A percentile compares a stretch with the other conserved stretches of the same genome.
These are phyloP conservation scores for Arachnopeziza araneosa DNA, from an alignment of 2,329 filamentous ascomycete genomes.

Conservation along the genomic window DNA sequence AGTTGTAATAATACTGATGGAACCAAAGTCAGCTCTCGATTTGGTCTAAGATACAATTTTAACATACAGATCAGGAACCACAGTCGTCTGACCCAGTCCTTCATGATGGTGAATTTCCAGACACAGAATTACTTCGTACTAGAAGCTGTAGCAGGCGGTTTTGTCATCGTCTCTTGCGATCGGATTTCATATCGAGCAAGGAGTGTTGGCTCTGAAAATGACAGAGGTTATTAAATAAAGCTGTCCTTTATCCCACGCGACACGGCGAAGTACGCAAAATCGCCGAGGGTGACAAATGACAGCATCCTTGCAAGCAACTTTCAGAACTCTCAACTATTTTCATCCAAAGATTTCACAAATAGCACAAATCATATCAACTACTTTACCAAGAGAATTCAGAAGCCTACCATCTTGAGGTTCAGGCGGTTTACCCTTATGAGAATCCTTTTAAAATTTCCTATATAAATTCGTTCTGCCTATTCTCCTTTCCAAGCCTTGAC, in stretches of 20 bases:
- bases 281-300: neutral
- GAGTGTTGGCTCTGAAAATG: constrained; percentile 3
- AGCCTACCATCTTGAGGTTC: too few species aligned
- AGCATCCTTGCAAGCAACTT: neutral
- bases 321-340: neutral
- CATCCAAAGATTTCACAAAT: neutral
- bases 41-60: constrained; percentile 1
- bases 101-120: constrained; percentile 26
- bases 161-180: constrained; percentile 24
- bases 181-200: constrained; percentile 9
- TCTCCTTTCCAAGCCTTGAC: constrained; percentile 35
- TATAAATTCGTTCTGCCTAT: constrained; percentile 5
- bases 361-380: neutral
- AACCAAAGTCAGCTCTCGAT: neutral
- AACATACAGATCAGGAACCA: constrained; percentile 30
- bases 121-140: constrained; percentile 21
- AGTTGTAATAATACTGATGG: constrained; percentile 25
- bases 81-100: constrained; percentile 24
- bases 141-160: constrained; percentile 16
- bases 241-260: neutral
- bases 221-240: neutral
- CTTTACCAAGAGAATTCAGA: neutral
- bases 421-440: too few species aligned
- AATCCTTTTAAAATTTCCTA: neutral
- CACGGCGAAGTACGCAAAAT: neutral